Conservation (phyloP, 2,329 filamentous ascomycete genomes). For the Xylariaceae sp. region DNA sequence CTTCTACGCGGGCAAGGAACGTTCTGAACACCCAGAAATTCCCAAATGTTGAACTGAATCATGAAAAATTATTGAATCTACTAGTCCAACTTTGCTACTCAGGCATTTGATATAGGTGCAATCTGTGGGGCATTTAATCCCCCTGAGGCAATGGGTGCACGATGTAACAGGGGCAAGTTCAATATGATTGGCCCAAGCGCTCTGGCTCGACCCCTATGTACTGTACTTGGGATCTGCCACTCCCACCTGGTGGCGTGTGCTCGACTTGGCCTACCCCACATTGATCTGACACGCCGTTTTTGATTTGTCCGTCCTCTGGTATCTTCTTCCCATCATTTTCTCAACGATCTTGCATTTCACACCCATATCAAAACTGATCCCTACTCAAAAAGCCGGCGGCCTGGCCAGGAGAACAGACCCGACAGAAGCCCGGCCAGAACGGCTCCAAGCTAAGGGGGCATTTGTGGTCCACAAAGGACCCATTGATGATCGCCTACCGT, state of each 20-base stretch:
- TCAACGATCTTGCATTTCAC: constrained; percentile 38
- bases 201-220: not conserved
- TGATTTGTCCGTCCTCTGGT: constrained; percentile 12
- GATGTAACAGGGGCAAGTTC: not conserved
- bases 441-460: no score
- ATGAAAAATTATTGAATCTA: constrained; percentile 9
- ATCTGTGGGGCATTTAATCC: not conserved
- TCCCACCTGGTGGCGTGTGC: not conserved
- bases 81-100: not conserved
- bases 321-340: constrained; percentile 20
- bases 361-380: no score
- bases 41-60: constrained; percentile 32
- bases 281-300: not conserved
- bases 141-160: not conserved
- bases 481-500: constrained; percentile 4
- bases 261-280: not conserved
- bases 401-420: not conserved
- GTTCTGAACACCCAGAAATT: no score
- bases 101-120: not conserved
- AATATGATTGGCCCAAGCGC: not conserved
- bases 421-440: no score
- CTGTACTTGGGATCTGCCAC: not conserved
- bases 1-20: no score
- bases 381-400: no score
- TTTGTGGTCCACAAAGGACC: no score